These are phyloP conservation scores for Auxenochlorella pyrenoidosa DNA, from an alignment of 139 green algal genomes.

Conservation along the genomic window DNA sequence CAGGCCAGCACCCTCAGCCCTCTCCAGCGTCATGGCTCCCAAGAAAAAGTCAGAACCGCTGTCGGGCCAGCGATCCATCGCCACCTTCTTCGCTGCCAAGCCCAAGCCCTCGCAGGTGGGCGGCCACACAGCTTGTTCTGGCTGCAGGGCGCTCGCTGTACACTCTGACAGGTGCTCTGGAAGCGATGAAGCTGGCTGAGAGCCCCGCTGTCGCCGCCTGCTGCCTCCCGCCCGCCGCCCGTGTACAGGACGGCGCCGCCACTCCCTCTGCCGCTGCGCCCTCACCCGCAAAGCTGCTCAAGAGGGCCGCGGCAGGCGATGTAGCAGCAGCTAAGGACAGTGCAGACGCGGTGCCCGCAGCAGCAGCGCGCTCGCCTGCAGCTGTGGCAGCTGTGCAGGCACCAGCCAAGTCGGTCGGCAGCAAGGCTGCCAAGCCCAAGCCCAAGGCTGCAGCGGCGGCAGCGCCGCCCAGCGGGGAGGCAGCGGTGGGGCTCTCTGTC, in stretches of 20 bases:
- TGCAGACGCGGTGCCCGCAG: not conserved
- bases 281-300: constrained; percentile 11
- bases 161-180: not conserved
- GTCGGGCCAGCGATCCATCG: constrained; percentile 65
- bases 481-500: constrained; percentile 51
- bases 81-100: constrained; percentile 65
- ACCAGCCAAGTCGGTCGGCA: not conserved
- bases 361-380: not conserved
- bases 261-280: not conserved
- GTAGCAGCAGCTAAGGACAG: not conserved
- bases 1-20: no score
- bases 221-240: no score
- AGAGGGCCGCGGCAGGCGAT: constrained; percentile 14
- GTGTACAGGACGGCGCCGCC: not conserved
- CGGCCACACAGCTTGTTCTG: not conserved
- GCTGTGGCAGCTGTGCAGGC: not conserved
- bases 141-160: not conserved
- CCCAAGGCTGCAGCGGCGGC: not conserved
- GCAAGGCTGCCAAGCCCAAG: not conserved
- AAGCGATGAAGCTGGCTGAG: not conserved
- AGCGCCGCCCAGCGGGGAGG: not conserved
- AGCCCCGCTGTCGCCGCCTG: not conserved
- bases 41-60: constrained; percentile 34
- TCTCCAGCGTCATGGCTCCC: constrained; percentile 26
- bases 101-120: constrained; percentile 11